Evolutionary conservation across 202 grass and related monocot genomes (phyloP).

Genomic region (Zoysia matrella): DNA sequence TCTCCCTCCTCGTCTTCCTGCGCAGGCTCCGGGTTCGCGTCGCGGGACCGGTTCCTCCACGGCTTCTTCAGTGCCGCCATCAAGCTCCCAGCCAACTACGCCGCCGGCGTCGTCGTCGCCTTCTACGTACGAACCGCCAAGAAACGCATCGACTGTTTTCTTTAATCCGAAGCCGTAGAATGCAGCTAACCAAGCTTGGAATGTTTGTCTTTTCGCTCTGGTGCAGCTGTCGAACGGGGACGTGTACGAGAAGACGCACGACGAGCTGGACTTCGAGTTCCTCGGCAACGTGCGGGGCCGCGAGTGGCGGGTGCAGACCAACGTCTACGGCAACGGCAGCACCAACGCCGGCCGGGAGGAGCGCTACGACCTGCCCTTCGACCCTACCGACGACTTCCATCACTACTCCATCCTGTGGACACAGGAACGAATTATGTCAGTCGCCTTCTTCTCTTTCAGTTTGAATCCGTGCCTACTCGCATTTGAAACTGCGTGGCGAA

Average conservation of each 20-base stretch:
- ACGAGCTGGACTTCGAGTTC: constrained; percentile 98
- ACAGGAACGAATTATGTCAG: constrained; percentile 70
- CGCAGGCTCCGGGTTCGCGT: constrained; percentile 86
- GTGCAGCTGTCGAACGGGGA: constrained; percentile 73
- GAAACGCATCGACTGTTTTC: too few relatives aligned
- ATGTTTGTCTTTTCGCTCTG: too few relatives aligned
- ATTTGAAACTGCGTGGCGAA: background rate
- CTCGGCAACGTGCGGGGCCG: constrained; percentile 83
- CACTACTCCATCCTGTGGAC: constrained; percentile 96
- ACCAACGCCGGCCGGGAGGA: constrained; percentile 79
- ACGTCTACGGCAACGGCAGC: constrained; percentile 67
- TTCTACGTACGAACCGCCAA: constrained; percentile 49
- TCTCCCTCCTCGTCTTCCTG: constrained; percentile 3
- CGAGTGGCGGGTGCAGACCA: constrained; percentile 73
- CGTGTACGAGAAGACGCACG: constrained; percentile 81
- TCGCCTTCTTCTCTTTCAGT: background rate
- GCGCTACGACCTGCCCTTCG: constrained; percentile 91
- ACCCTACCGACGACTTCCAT: constrained; percentile 87
- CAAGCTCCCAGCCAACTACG: constrained; percentile 78
- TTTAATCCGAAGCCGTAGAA: too few relatives aligned
- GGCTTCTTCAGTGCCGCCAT: constrained; percentile 90
- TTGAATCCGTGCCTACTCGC: background rate
- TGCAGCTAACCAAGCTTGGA: too few relatives aligned
- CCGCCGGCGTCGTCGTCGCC: constrained; percentile 85
- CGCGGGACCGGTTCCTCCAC: constrained; percentile 79